Percentiles rank a stretch among this genome's conserved stretches.
Evolutionary conservation across 345 rosid species (phyloP).

Genomic region (Populus ilicifolia): DNA sequence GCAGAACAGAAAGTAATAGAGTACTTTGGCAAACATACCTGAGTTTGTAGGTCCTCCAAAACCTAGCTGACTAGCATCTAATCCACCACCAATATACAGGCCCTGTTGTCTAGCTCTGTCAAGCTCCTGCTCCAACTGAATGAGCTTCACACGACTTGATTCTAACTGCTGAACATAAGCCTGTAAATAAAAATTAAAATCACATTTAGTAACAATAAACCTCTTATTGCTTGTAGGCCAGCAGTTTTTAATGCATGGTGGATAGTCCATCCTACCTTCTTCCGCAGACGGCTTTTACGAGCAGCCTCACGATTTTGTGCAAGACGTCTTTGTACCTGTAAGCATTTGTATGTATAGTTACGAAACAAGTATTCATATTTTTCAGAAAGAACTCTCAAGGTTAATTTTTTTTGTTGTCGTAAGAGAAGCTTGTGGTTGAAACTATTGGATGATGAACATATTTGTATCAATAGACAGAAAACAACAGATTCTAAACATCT

Average conservation of each 20-base stretch:
- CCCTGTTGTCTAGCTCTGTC: slow-evolving; percentile 85
- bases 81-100: slow-evolving; percentile 45
- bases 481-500: neutral
- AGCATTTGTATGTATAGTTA: slow-evolving; percentile 7
- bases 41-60: slow-evolving; percentile 51
- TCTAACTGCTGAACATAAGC: slow-evolving; percentile 97
- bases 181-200: slow-evolving; percentile 36
- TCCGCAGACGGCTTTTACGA: slow-evolving; percentile 91
- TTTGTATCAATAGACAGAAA: neutral
- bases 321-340: slow-evolving; percentile 80
- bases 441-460: neutral
- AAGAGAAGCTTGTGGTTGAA: neutral
- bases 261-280: slow-evolving; percentile 51
- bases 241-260: neutral
- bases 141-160: slow-evolving; percentile 76
- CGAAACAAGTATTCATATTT: neutral
- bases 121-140: slow-evolving; percentile 86
- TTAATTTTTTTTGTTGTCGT: neutral
- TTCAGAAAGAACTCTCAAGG: neutral
- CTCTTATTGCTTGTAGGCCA: neutral
- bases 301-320: slow-evolving; percentile 99
- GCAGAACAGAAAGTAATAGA: neutral
- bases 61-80: slow-evolving; percentile 48
- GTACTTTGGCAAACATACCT: slow-evolving; percentile 45
- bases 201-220: slow-evolving; percentile 7